Evolutionary conservation across 768 basidiomycete species (phyloP).

Genomic region (Psilocybe tampanensis): DNA sequence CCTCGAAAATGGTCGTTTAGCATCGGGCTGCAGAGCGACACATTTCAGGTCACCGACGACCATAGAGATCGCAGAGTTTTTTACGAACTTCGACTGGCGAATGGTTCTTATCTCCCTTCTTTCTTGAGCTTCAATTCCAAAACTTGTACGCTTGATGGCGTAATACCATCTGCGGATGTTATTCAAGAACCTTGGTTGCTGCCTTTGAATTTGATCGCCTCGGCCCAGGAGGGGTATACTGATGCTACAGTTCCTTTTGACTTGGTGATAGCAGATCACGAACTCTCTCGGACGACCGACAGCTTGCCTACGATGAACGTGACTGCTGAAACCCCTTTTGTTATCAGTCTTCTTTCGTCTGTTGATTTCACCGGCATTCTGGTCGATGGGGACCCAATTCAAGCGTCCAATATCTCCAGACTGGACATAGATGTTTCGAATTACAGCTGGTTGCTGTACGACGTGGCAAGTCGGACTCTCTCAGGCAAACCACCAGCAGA

Average conservation of each 20-base stretch:
- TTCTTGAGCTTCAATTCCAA: constrained; percentile 76
- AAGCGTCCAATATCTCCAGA: constrained; percentile 55
- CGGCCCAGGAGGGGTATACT: constrained; percentile 74
- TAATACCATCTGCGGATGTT: constrained; percentile 55
- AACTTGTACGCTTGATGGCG: constrained; percentile 77
- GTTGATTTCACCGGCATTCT: constrained; percentile 65
- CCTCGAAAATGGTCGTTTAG: constrained; percentile 89
- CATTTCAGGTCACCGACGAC: constrained; percentile 50
- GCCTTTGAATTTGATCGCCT: constrained; percentile 62
- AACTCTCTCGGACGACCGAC: constrained; percentile 51
- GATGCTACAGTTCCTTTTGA: constrained; percentile 62
- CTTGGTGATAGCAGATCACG: constrained; percentile 68
- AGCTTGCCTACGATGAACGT: constrained; percentile 71
- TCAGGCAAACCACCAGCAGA: constrained; percentile 62
- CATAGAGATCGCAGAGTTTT: constrained; percentile 48
- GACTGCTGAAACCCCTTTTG: constrained; percentile 57
- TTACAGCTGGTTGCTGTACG: constrained; percentile 66
- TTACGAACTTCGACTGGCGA: constrained; percentile 64
- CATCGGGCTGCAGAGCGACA: constrained; percentile 75
- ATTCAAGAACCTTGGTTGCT: constrained; percentile 43
- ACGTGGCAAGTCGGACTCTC: constrained; percentile 55
- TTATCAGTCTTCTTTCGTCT: constrained; percentile 51
- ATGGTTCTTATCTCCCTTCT: constrained; percentile 70
- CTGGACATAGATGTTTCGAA: constrained; percentile 62
- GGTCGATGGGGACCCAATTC: constrained; percentile 62